phyloP scores from a whole-genome alignment of 2,329 filamentous ascomycete species.

The Cladosporium austrohemisphaericum region DNA sequence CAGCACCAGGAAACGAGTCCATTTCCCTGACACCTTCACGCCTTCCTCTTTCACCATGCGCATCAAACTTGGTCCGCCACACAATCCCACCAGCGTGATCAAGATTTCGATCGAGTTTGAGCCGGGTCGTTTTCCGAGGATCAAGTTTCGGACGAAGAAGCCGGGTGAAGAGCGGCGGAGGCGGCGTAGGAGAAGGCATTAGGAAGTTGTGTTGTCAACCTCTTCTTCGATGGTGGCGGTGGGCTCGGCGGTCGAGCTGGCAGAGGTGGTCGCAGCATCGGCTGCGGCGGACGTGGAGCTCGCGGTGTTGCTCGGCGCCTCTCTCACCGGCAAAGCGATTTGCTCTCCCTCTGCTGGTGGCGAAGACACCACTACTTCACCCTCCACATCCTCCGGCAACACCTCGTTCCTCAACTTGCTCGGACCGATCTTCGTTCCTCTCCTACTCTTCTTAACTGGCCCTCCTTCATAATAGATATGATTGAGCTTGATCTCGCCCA shows the following conservation, averaged over 20 bases:
- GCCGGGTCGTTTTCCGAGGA: conserved; percentile 25
- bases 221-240: too few species aligned
- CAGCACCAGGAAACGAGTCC: conserved; percentile 17
- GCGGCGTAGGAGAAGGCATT: conserved; percentile 17
- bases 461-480: background rate
- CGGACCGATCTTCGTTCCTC: background rate
- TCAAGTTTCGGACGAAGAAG: conserved; percentile 28
- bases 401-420: background rate
- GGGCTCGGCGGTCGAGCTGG: too few species aligned
- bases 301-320: too few species aligned
- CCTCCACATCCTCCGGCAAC: background rate
- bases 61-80: conserved; percentile 27
- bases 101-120: conserved; percentile 31
- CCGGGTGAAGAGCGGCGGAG: conserved; percentile 18
- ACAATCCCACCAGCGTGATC: conserved; percentile 25
- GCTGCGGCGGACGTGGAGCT: too few species aligned
- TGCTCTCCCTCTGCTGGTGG: too few species aligned
- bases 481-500: background rate
- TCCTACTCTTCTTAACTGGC: background rate
- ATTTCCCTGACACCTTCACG: conserved; percentile 26
- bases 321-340: too few species aligned
- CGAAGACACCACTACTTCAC: background rate
- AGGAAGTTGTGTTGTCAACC: too few species aligned
- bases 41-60: conserved; percentile 26
- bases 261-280: too few species aligned